Evolutionary conservation across 2,329 filamentous ascomycete genomes (phyloP), one percentile per base, ranked within the genome.

Genomic region (Neonectria magnoliae): DNA sequence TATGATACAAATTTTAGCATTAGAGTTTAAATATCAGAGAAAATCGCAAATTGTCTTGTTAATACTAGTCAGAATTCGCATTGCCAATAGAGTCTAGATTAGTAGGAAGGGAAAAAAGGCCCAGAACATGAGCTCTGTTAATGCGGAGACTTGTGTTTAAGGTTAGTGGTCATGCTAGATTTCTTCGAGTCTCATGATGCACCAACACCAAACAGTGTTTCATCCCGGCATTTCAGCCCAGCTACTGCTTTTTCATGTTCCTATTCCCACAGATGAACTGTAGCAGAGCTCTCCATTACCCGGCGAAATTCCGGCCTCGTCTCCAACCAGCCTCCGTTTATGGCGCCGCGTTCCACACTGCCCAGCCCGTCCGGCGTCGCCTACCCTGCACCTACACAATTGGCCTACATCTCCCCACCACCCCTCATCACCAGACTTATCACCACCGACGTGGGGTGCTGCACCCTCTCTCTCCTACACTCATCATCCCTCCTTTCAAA

Each of bases 141-240:
- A 38, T 38, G 36, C 16, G 14, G 36, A 38, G 14, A n/a, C 36
- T 8, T 38, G 0, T 38, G 36, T 16, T 38, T 8, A 38, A 38
- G 36, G 36, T 38, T 38, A n/a, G 14, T 1, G 16, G 5, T 6
- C 7, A 38, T 8, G 36, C 6, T n/a, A 8, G 5, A 38, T 16
- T 16, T 38, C 66, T 66, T 58, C 31, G 38, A 45, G 29, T 61
- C 60, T 62, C 57, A 38, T 69, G 58, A 38, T 69, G 58, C 59
- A 65, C 68, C 27, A 60, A 63, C 54, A 54, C 60, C 33, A 38
- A 42, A 22, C 60, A 59, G 31, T 54, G 52, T 36, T 29, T 59
- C 31, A 38, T 51, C 22, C 25, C 41, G 27, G 47, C 47, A 60
- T 68, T 61, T 59, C 55, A 27, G 27, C 14, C 31, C 42, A 18